These are phyloP conservation scores for Zanthoxylum bungeanum DNA, from an alignment of 345 rosid species.

Conservation along the genomic window DNA sequence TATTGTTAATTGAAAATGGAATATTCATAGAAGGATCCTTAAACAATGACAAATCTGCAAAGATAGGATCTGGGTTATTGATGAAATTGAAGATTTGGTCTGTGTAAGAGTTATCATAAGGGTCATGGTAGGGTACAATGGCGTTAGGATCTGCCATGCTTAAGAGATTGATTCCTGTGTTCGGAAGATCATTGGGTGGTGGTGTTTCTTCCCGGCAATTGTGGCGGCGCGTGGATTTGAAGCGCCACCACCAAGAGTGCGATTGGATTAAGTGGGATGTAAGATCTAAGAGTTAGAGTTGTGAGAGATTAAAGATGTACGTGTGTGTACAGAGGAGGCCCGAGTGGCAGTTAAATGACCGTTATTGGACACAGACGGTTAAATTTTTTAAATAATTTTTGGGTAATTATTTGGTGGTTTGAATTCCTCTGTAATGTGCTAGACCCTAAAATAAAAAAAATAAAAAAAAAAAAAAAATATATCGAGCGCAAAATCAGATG, in stretches of 20 bases:
- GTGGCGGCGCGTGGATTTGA: background rate
- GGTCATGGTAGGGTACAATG: slow-evolving; percentile 30
- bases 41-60: slow-evolving; percentile 16
- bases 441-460: background rate
- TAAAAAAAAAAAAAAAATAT: too few relatives aligned
- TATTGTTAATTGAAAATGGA: background rate
- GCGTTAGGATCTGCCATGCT: slow-evolving; percentile 35
- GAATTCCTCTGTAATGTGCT: background rate
- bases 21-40: background rate
- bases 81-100: slow-evolving; percentile 17
- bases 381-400: background rate
- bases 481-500: background rate
- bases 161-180: too few relatives aligned
- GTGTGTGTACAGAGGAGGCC: slow-evolving; percentile 13
- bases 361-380: slow-evolving; percentile 32
- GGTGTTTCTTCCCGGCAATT: background rate
- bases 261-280: background rate
- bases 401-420: background rate
- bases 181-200: background rate
- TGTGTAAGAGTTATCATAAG: slow-evolving; percentile 14
- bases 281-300: slow-evolving; percentile 14
- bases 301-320: background rate
- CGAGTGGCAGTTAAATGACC: slow-evolving; percentile 38
- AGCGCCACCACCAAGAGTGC: slow-evolving; percentile 11
- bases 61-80: slow-evolving; percentile 6